phyloP scores from a whole-genome alignment of 495 filamentous ascomycete species.

The Margaritispora aquatica region DNA sequence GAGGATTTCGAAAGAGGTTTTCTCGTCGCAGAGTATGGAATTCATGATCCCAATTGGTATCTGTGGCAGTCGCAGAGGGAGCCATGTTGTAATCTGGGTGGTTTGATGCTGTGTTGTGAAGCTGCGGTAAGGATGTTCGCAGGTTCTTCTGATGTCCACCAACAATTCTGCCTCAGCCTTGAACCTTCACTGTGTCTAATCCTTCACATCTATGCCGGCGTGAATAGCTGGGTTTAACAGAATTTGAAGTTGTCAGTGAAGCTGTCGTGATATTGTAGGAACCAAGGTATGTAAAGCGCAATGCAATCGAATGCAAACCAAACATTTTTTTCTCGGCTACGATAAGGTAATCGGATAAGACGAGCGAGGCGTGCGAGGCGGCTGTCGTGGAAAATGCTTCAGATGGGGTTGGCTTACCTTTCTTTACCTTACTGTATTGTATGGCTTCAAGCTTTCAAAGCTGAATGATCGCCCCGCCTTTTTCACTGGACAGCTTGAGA shows the following conservation, averaged over 20 bases:
- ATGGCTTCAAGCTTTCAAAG: neutral
- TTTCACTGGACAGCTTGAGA: neutral
- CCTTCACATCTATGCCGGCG: neutral
- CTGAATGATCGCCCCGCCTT: neutral
- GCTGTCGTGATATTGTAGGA: no score
- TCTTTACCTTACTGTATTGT: no score
- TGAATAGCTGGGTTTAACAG: neutral
- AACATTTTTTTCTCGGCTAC: conserved; percentile 6
- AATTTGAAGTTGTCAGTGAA: no score
- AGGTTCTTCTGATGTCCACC: no score
- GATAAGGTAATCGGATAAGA: neutral
- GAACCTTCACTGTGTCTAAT: neutral
- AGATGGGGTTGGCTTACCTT: no score
- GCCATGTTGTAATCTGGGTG: conserved; percentile 46
- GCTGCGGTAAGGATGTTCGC: no score
- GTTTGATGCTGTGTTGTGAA: no score
- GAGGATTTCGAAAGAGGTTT: conserved; percentile 80
- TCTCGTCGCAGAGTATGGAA: conserved; percentile 80
- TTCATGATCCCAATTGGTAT: conserved; percentile 69
- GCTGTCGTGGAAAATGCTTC: neutral
- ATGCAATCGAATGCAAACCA: neutral
- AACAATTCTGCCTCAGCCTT: neutral
- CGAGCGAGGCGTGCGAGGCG: neutral
- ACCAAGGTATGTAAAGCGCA: no score
- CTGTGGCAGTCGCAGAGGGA: conserved; percentile 32